Conservation (phyloP, 257 asterid genomes). For the Apocynum venetum region DNA sequence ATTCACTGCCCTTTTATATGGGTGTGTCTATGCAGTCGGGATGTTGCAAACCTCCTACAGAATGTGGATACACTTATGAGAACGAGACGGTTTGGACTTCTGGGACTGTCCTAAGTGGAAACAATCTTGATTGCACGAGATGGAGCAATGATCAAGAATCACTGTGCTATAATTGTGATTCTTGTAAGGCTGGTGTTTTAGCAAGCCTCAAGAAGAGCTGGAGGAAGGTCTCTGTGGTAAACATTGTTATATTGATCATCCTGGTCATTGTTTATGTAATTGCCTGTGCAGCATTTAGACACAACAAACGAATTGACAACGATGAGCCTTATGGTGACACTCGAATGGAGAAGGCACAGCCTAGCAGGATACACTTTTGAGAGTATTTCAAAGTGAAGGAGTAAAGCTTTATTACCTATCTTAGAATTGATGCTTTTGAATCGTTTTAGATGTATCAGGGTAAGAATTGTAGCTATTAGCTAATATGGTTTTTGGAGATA, state of each 20-base stretch:
- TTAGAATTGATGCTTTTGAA: neutral
- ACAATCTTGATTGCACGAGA: constrained; percentile 46
- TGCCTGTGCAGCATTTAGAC: constrained; percentile 72
- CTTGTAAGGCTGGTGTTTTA: constrained; percentile 86
- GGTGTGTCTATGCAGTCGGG: constrained; percentile 53
- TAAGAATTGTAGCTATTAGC: neutral
- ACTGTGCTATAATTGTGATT: constrained; percentile 65
- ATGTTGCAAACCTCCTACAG: constrained; percentile 91
- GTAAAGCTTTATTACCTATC: neutral
- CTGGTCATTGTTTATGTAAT: constrained; percentile 57
- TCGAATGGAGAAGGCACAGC: constrained; percentile 83
- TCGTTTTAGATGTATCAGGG: neutral
- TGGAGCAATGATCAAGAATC: constrained; percentile 70
- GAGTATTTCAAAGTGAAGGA: neutral
- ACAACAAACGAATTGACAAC: constrained; percentile 59
- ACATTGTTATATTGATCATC: constrained; percentile 56
- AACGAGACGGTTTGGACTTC: constrained; percentile 65
- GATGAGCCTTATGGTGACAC: constrained; percentile 70
- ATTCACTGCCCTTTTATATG: neutral
- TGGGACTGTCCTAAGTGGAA: constrained; percentile 37
- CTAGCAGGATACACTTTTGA: constrained; percentile 78
- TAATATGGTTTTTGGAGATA: neutral
- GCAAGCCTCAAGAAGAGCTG: constrained; percentile 84
- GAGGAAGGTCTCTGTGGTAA: constrained; percentile 77
- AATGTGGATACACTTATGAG: constrained; percentile 54